Percentiles rank a stretch among this genome's conserved stretches.
Conservation (phyloP, 2,329 filamentous ascomycete species). For the Ustilaginoidea virens region DNA sequence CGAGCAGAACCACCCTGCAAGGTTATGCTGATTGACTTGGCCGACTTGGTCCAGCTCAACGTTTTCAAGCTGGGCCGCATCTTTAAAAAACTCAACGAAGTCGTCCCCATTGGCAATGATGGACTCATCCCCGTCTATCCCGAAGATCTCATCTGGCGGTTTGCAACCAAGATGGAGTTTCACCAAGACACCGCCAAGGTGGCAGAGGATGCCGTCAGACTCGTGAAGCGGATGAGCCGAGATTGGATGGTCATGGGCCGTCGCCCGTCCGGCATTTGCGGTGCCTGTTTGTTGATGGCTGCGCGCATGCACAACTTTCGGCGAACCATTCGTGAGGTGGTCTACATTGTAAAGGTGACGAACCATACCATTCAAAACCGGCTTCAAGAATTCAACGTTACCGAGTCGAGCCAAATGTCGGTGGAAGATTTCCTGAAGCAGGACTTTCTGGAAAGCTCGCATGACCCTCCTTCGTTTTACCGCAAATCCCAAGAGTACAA, state of each 20-base stretch:
- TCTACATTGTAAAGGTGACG: constrained; percentile 96
- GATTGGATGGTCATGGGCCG: constrained; percentile 97
- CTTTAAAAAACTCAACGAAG: constrained; percentile 69
- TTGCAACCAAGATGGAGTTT: constrained; percentile 85
- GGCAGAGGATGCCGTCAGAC: constrained; percentile 71
- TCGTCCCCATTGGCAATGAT: constrained; percentile 53
- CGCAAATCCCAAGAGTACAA: constrained; percentile 45
- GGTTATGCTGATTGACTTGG: constrained; percentile 89
- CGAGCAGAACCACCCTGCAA: constrained; percentile 65
- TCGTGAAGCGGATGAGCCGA: constrained; percentile 83
- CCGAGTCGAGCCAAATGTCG: constrained; percentile 69
- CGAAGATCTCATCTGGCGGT: constrained; percentile 82
- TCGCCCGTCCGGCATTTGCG: constrained; percentile 84
- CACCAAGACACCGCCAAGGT: constrained; percentile 68
- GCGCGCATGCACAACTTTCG: constrained; percentile 98
- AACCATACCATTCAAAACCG: constrained; percentile 87
- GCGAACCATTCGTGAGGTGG: constrained; percentile 79
- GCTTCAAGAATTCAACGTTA: constrained; percentile 79
- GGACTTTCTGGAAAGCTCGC: constrained; percentile 54
- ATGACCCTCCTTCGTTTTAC: constrained; percentile 76
- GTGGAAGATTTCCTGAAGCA: constrained; percentile 71
- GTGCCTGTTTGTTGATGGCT: constrained; percentile 84
- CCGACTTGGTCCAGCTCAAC: constrained; percentile 69
- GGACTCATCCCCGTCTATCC: constrained; percentile 57
- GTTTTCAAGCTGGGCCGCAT: constrained; percentile 84